Percentiles rank a stretch among this genome's conserved stretches.
Evolutionary conservation across 306 rosid species (phyloP).

Genomic region (Quercus suber): DNA sequence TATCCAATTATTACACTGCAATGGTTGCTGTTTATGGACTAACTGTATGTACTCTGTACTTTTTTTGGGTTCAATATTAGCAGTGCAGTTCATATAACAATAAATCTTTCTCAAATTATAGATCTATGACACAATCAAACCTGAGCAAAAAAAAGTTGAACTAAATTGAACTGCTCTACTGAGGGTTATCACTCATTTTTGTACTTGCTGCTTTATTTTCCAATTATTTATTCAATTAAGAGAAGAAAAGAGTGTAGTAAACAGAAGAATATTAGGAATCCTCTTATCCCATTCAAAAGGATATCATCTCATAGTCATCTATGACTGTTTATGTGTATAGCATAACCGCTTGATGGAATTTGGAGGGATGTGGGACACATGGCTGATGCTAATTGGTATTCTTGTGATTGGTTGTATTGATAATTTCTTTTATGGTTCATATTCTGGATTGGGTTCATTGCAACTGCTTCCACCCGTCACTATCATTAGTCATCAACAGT

Average conservation of each 20-base stretch:
- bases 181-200: not conserved
- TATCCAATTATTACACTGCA: no score
- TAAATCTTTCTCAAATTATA: not conserved
- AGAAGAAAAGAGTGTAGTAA: not conserved
- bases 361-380: not conserved
- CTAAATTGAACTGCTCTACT: not conserved
- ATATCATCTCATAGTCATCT: not conserved
- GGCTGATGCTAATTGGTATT: not conserved
- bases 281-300: not conserved
- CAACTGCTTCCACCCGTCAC: no score
- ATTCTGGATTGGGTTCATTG: no score
- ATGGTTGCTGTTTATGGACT: no score
- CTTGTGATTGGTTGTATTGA: not conserved
- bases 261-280: not conserved
- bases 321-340: not conserved
- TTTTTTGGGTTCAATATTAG: not conserved
- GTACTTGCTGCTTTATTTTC: not conserved
- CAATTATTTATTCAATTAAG: not conserved
- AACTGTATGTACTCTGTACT: not conserved
- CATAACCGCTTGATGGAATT: not conserved
- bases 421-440: no score
- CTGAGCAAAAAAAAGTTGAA: not conserved
- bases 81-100: not conserved
- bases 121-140: not conserved
- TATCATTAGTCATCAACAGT: no score